Evolutionary conservation across 345 rosid species (phyloP), one percentile per base, ranked within the genome.

Genomic region (Abelmoschus esculentus): DNA sequence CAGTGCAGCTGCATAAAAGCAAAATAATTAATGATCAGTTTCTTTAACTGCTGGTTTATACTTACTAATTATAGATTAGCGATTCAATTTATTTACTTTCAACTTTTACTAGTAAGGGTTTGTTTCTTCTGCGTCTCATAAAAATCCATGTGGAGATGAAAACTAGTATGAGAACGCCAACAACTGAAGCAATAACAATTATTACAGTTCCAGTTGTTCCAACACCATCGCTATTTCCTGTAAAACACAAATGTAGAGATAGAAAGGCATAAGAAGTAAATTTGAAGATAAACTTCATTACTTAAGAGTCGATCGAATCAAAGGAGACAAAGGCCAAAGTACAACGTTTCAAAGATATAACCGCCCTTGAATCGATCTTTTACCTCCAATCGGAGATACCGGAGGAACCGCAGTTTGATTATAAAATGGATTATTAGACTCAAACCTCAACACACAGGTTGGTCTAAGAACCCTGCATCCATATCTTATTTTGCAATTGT

Each of bases 401-500:
- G 19, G 32, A 63, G 52, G 52, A 12, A 63, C 67, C 13, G 67
- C 32, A 19, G 17, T 42, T 22, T 5, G 2, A 63, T 42, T 63
- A 63, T 18, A 63, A 42, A 63, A 63, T 19, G 10, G 10, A 29
- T 62, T 66, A 3, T 22, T 22, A 22, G 49, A 15, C 32, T 77
- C 78, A 17, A 29, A 77, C 60, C 78, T 73, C 47, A 74, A 59
- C 4, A 63, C 65, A 55, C 83, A 80, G 26, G 52, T 74, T 1
- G 78, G 78, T 29, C 13, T 42, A 3, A 67, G 29, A 56, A 83
- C 79, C 63, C 80, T 78, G 60, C 84, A 47, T 38, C 83, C 86
- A 34, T 3, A 55, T 73, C 61, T 81, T 74, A 77, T 75, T 28
- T 14, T 9, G 61, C 87, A 79, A 44, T 77, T 77, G 0, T 13